Base-by-base conservation (phyloP, 805 yeast genomes). In the Candida easanensis region DNA sequence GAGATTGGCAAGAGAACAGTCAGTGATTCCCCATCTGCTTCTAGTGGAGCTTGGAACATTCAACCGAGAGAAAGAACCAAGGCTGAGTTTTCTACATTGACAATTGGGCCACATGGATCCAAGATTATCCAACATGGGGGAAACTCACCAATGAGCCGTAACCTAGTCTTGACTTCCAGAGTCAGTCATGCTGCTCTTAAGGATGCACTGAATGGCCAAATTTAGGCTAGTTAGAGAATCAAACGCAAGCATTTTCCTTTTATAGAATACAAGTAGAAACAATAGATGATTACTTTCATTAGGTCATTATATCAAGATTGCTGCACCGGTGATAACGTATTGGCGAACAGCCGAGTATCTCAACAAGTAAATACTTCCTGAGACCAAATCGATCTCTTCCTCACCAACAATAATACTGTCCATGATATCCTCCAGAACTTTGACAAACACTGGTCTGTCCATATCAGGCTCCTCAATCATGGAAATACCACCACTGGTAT, bases 381-480 rank as follows among this genome's bases (percentile, higher is more conserved):
- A 62, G 14, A 67, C 71, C 50, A 82, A 68, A 37, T 77, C 83
- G 3, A 85, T 69, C 39, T 73, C 78, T 49, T 79, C 84, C 19
- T 69, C 77, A 18, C 75, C 80, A 11, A 79, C 64, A 3, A 60
- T 54, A 0, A 79, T 67, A 3, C 66, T 58, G 28, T 69, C 67
- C 14, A 62, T 63, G 19, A 63, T 58, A 11, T 68, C 70, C 25
- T 55, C 56, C n/a, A 65, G 41, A 1, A 79, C 83, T 36, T 77
- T 71, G 10, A 90, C 69, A 54, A 88, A 89, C 1, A 93, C 97
- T 6, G 93, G 86, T 45, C 72, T 76, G 49, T 84, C 74, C 58
- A 85, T 52, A 38, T 86, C 86, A 0, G 98, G 98, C 47, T 73
- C 74, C 14, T 80, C 84, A 2, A 91, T 70, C 98, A 93, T 90